Percentiles rank a stretch among this genome's conserved stretches.
These are phyloP conservation scores for Saksenaea oblongispora DNA, from an alignment of 371 early-diverging fungal species.

Conservation along the genomic window DNA sequence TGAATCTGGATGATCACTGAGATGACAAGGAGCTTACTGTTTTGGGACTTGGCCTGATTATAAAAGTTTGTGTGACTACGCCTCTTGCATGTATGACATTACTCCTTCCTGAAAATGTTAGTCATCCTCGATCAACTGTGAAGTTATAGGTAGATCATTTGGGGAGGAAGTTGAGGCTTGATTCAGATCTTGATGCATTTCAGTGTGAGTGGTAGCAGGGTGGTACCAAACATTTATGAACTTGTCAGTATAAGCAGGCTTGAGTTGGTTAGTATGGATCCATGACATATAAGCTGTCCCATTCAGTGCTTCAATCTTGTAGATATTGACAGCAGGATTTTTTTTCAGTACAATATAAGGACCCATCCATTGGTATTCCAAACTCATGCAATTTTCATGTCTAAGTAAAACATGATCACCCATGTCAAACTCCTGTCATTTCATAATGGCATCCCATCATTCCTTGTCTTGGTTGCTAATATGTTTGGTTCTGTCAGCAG, in stretches of 20 bases:
- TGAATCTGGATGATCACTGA: too few relatives aligned
- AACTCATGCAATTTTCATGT: constrained; percentile 5
- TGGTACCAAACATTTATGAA: constrained; percentile 1
- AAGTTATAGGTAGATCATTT: neutral
- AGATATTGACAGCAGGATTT: constrained; percentile 5
- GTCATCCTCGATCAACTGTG: constrained; percentile 5
- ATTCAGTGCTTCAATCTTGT: neutral
- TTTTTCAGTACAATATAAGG: neutral
- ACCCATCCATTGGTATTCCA: constrained; percentile 17
- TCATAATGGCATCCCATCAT: constrained; percentile 18
- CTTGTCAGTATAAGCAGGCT: too few relatives aligned
- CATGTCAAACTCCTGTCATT: constrained; percentile 5
- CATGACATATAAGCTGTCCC: constrained; percentile 9
- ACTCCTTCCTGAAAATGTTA: constrained; percentile 1
- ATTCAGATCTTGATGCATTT: neutral
- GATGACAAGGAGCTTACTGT: too few relatives aligned
- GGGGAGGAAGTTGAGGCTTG: neutral
- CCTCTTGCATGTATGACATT: neutral
- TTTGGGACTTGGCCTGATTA: too few relatives aligned
- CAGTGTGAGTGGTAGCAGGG: neutral
- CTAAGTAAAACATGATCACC: constrained; percentile 14
- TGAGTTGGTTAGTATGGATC: too few relatives aligned
- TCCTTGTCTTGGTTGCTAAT: constrained; percentile 18
- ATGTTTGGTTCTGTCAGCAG: constrained; percentile 7
- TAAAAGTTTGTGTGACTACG: too few relatives aligned